These are phyloP conservation scores for Lojkania enalia DNA, from an alignment of 2,329 filamentous ascomycete genomes.

Conservation along the genomic window DNA sequence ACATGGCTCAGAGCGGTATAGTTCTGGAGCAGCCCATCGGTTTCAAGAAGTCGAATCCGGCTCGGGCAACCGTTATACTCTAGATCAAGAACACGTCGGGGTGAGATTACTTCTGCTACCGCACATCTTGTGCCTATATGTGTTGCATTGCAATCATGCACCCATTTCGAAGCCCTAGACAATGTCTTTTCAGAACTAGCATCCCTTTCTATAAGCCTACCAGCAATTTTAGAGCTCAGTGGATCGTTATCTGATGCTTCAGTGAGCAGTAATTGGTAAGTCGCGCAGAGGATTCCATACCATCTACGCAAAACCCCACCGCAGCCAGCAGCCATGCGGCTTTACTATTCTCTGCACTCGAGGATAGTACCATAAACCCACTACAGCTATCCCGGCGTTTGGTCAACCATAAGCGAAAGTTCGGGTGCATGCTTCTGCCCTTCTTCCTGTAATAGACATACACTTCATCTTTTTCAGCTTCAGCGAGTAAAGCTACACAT, in stretches of 20 bases:
- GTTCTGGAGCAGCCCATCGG: slow-evolving; percentile 1
- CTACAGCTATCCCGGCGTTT: slow-evolving; percentile 5
- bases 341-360: background rate
- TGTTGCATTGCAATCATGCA: slow-evolving; percentile 5
- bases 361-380: slow-evolving; percentile 12
- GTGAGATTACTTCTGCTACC: background rate
- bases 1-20: slow-evolving; percentile 19
- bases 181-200: slow-evolving; percentile 1
- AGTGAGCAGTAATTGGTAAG: background rate
- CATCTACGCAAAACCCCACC: slow-evolving; percentile 12
- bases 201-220: slow-evolving; percentile 5
- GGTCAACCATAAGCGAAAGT: slow-evolving; percentile 6
- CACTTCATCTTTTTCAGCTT: slow-evolving; percentile 8
- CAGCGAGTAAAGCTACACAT: slow-evolving; percentile 11
- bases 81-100: slow-evolving; percentile 5
- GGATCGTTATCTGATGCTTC: slow-evolving; percentile 7
- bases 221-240: background rate
- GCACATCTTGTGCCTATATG: slow-evolving; percentile 22
- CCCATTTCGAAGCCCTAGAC: slow-evolving; percentile 1
- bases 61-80: background rate
- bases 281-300: slow-evolving; percentile 1
- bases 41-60: slow-evolving; percentile 4
- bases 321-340: slow-evolving; percentile 8
- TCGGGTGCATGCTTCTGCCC: background rate
- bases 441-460: slow-evolving; percentile 7